Conservation (phyloP, 345 rosid genomes). For the Populus tremula region DNA sequence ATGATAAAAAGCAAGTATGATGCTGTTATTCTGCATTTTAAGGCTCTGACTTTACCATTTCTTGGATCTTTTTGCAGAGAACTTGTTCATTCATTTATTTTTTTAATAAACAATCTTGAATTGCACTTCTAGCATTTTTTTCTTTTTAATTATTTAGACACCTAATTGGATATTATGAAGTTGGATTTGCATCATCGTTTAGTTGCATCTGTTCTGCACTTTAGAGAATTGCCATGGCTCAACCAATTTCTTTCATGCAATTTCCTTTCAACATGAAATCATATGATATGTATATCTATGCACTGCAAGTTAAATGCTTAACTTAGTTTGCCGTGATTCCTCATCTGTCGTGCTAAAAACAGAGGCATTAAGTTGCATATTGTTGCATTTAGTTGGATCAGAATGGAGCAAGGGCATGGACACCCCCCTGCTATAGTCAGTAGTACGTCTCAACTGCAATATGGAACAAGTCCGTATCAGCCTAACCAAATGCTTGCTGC, state of each 20-base stretch:
- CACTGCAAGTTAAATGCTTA: not conserved
- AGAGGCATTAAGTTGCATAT: conserved; percentile 7
- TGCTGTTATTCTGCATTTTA: not conserved
- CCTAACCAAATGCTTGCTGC: conserved; percentile 50
- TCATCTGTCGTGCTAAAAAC: conserved; percentile 11
- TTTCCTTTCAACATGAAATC: not conserved
- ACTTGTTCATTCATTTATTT: not conserved
- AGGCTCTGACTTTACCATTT: not conserved
- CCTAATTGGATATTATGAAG: not conserved
- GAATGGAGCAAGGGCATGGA: conserved; percentile 80
- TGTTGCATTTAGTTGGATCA: conserved; percentile 19
- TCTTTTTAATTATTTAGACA: not conserved
- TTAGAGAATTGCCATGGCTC: not conserved
- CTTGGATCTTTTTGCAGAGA: not conserved
- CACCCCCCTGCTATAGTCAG: conserved; percentile 55
- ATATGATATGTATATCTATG: not conserved
- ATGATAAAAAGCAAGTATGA: not conserved
- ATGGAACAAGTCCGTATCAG: conserved; percentile 62
- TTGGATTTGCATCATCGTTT: not conserved
- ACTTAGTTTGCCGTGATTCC: not conserved
- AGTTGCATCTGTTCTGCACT: not conserved
- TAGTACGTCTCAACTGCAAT: conserved; percentile 43
- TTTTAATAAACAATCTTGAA: not conserved
- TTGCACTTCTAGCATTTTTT: not conserved
- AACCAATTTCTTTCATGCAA: not conserved